Evolutionary conservation across 106 monocot species (phyloP).

Genomic region (Dendrobium officinale): DNA sequence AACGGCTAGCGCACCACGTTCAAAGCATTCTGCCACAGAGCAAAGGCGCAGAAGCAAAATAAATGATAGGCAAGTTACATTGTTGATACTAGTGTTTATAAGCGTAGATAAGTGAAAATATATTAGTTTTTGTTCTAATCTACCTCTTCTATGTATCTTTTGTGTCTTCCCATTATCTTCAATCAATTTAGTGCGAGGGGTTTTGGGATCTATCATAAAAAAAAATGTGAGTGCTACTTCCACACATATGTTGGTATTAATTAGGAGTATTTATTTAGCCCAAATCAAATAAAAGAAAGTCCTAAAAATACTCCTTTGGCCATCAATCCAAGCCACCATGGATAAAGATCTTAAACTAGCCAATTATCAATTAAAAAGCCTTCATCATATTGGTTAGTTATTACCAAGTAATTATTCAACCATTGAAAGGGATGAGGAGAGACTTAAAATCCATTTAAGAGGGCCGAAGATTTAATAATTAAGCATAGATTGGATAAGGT

Average conservation of each 20-base stretch:
- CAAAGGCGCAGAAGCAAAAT: conserved; percentile 80
- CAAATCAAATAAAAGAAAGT: neutral
- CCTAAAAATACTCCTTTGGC: neutral
- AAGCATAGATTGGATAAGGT: neutral
- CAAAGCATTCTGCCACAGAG: conserved; percentile 85
- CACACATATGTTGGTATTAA: neutral
- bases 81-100: neutral
- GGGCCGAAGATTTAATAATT: neutral
- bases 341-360: neutral
- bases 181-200: neutral
- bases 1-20: conserved; percentile 45
- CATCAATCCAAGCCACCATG: neutral
- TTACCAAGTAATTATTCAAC: neutral
- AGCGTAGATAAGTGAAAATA: neutral
- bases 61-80: conserved; percentile 47
- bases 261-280: neutral
- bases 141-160: neutral
- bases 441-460: neutral
- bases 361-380: neutral
- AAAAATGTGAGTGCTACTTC: neutral
- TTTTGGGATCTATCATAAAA: neutral
- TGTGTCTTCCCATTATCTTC: neutral
- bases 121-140: neutral
- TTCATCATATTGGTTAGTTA: neutral
- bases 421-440: neutral